A percentile compares a stretch with the other conserved stretches of the same genome.
phyloP scores from a whole-genome alignment of 1,139 yeast genomes.

The Scheffersomyces illinoinensis region DNA sequence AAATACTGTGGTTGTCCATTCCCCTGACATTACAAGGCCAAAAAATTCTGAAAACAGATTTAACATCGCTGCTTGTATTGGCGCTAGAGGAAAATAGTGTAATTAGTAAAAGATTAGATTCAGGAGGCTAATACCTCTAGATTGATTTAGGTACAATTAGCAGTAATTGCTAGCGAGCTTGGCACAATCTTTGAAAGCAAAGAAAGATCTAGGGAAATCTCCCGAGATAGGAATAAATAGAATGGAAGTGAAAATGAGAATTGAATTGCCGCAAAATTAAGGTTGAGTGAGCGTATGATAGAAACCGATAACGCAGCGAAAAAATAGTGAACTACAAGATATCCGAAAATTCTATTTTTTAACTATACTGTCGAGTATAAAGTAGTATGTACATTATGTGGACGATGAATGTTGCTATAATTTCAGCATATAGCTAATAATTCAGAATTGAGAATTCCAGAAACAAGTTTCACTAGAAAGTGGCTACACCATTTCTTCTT shows the following conservation, averaged over 20 bases:
- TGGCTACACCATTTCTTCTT: conserved; percentile 30
- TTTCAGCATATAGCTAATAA: background rate
- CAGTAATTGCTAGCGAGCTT: background rate
- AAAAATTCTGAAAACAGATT: background rate
- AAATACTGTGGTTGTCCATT: background rate
- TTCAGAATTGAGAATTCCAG: background rate
- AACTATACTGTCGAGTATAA: background rate
- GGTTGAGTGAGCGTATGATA: background rate
- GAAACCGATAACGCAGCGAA: background rate
- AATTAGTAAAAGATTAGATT: background rate
- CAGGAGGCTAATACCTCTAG: background rate
- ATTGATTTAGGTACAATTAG: background rate
- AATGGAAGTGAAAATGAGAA: background rate
- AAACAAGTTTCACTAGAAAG: background rate
- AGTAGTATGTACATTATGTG: background rate
- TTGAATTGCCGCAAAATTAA: background rate
- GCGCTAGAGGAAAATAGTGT: background rate
- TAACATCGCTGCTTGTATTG: background rate
- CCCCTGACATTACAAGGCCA: background rate
- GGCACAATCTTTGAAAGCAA: background rate
- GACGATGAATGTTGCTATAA: background rate
- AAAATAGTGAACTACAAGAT: background rate
- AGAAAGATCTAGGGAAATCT: background rate
- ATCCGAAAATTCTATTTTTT: background rate
- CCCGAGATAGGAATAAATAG: background rate